Evolutionary conservation across 805 yeast species (phyloP), one percentile per base, ranked within the genome.

Genomic region (Nakazawaea anatomiae): DNA sequence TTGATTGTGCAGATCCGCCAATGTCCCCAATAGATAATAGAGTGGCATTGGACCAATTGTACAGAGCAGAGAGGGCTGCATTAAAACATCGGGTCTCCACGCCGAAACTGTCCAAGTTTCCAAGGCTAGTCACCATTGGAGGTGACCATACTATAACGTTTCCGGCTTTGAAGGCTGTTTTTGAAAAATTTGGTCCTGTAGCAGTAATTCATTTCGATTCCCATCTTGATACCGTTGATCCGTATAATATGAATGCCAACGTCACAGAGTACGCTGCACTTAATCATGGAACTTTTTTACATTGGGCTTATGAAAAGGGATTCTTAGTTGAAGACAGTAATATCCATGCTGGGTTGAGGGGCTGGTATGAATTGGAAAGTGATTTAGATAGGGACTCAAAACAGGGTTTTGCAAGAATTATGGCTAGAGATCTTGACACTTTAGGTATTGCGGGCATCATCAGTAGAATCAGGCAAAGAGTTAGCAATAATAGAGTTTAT

Each of bases 1-100:
- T 84, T 6, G 89, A 84, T 63, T 84, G 89, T 62, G 83, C 83
- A 25, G 89, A 84, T 62, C 78, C 83, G 42, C 82, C 87, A 9
- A 76, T 83, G 60, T 76, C 85, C 2, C 88, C 89, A 5, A 76
- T 84, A 63, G 88, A 84, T 64, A 83, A 82, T 60, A 61, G 75
- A 14, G 66, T 84, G 47, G 89, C 89, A 0, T 68, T 84, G 57
- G 69, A 75, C 61, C 88, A 83, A 61, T 76, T 84, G 74, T 76
- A 75, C 60, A 67, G 80, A 42, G 79, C 75, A 14, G 67, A 73
- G 52, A 59, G 79, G 47, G 76, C 79, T 8, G 67, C 76, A 32
- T 72, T 66, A 52, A 66, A 65, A 47, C 76, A 71, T 48, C 44
- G 59, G 8, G 60, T 64, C 35, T 56, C 68, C 7, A 51, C 57